A percentile compares a stretch with the other conserved stretches of the same genome.
Evolutionary conservation across 306 rosid species (phyloP).

Genomic region (Malus sieversii): DNA sequence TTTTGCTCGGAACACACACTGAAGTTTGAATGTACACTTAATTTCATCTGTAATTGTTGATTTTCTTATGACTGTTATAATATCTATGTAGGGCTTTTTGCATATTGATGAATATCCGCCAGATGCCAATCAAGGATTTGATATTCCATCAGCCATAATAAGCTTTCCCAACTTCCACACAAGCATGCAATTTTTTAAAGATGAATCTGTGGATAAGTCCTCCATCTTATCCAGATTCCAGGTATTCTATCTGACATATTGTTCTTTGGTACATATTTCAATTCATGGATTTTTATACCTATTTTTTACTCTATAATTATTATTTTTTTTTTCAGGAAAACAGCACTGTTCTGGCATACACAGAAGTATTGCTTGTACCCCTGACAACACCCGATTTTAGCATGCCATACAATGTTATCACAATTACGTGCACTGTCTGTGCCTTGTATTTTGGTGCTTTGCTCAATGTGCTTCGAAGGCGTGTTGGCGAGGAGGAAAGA

Average conservation of each 20-base stretch:
- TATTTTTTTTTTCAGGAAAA: slow-evolving; percentile 37
- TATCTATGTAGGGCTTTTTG: slow-evolving; percentile 64
- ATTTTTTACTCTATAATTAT: slow-evolving; percentile 11
- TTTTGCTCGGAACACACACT: slow-evolving; percentile 1
- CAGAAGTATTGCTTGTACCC: slow-evolving; percentile 86
- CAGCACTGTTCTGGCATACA: slow-evolving; percentile 59
- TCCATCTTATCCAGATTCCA: slow-evolving; percentile 65
- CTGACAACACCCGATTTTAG: slow-evolving; percentile 96
- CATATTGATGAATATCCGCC: slow-evolving; percentile 97
- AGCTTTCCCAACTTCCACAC: slow-evolving; percentile 69
- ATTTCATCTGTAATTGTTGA: slow-evolving; percentile 7
- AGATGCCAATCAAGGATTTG: slow-evolving; percentile 94
- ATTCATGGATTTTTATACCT: not conserved
- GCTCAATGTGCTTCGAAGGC: slow-evolving; percentile 75
- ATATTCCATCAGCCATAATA: slow-evolving; percentile 89
- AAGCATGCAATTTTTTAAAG: slow-evolving; percentile 39
- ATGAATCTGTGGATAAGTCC: slow-evolving; percentile 37
- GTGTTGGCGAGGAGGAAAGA: slow-evolving; percentile 77
- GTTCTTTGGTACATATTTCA: not conserved
- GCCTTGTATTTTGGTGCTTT: slow-evolving; percentile 89
- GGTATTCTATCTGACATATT: slow-evolving; percentile 31
- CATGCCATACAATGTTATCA: slow-evolving; percentile 94
- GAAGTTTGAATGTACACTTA: slow-evolving; percentile 3
- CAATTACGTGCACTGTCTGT: slow-evolving; percentile 83
- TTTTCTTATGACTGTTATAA: slow-evolving; percentile 11